Conservation (phyloP, 768 basidiomycete genomes). For the Tylopilus rubrobrunneus region DNA sequence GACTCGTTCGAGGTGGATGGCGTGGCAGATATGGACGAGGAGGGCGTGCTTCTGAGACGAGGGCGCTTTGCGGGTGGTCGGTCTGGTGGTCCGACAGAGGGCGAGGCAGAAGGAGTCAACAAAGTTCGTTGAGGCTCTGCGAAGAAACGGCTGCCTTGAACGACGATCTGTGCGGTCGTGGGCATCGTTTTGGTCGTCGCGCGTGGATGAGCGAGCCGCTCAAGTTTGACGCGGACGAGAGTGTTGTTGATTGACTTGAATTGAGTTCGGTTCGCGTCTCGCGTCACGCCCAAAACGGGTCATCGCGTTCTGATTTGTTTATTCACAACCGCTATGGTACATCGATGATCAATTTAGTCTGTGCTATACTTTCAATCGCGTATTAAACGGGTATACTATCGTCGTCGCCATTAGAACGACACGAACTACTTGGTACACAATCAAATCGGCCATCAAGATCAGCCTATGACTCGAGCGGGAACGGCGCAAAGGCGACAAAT, state of each 20-base stretch:
- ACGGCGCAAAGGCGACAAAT: background rate
- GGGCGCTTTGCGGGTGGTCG: conserved; percentile 46
- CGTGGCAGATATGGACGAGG: conserved; percentile 40
- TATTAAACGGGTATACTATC: conserved; percentile 13
- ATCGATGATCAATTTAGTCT: conserved; percentile 1
- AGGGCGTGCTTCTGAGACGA: conserved; percentile 45
- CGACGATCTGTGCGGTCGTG: background rate
- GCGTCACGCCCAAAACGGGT: conserved; percentile 14
- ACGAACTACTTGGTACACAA: conserved; percentile 10
- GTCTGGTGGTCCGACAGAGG: conserved; percentile 31
- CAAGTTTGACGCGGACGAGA: background rate
- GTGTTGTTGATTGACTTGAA: conserved; percentile 10
- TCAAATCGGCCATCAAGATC: conserved; percentile 3
- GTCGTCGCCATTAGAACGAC: background rate
- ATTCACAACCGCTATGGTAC: background rate
- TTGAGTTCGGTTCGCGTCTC: background rate
- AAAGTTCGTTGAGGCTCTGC: conserved; percentile 13
- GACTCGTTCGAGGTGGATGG: conserved; percentile 26
- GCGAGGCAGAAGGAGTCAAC: conserved; percentile 27
- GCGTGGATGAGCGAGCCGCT: conserved; percentile 2
- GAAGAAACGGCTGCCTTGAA: background rate
- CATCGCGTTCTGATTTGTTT: background rate
- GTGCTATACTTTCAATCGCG: conserved; percentile 13
- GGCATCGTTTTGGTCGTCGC: conserved; percentile 14
- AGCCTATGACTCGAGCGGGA: conserved; percentile 2